Conservation (phyloP, 2,329 filamentous ascomycete genomes). For the Colletotrichum limetticola region DNA sequence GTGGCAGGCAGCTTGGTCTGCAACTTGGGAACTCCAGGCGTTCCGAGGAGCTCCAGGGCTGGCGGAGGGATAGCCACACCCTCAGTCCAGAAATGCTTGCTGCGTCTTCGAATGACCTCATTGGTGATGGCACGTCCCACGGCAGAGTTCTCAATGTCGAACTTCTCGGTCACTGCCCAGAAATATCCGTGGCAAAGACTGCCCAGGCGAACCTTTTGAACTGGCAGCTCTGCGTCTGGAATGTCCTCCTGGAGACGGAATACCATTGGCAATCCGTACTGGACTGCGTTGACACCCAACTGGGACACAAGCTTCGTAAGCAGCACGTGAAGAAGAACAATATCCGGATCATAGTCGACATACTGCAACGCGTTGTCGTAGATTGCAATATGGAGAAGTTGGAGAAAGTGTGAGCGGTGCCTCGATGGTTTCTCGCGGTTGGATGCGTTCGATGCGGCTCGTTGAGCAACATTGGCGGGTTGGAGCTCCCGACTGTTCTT, state of each 20-base stretch:
- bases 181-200: constrained; percentile 92
- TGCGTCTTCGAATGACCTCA: constrained; percentile 80
- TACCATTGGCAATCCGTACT: constrained; percentile 87
- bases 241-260: constrained; percentile 89
- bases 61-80: constrained; percentile 77
- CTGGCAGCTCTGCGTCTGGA: constrained; percentile 69
- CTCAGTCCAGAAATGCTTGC: constrained; percentile 82
- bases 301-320: constrained; percentile 78
- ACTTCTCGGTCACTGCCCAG: constrained; percentile 80
- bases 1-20: constrained; percentile 60
- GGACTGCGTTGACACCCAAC: constrained; percentile 84
- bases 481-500: constrained; percentile 54
- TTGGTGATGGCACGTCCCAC: constrained; percentile 78
- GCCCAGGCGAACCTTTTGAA: constrained; percentile 81
- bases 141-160: constrained; percentile 77
- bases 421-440: constrained; percentile 65
- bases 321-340: constrained; percentile 81
- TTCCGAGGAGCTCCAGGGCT: constrained; percentile 69
- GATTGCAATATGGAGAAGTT: constrained; percentile 85
- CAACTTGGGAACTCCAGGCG: constrained; percentile 56
- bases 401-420: constrained; percentile 77
- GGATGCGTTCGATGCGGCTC: constrained; percentile 76
- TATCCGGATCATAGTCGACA: constrained; percentile 77
- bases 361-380: constrained; percentile 87
- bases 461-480: constrained; percentile 60